phyloP scores from a whole-genome alignment of 2,329 filamentous ascomycete genomes.

The Incumbomyces delicatus region DNA sequence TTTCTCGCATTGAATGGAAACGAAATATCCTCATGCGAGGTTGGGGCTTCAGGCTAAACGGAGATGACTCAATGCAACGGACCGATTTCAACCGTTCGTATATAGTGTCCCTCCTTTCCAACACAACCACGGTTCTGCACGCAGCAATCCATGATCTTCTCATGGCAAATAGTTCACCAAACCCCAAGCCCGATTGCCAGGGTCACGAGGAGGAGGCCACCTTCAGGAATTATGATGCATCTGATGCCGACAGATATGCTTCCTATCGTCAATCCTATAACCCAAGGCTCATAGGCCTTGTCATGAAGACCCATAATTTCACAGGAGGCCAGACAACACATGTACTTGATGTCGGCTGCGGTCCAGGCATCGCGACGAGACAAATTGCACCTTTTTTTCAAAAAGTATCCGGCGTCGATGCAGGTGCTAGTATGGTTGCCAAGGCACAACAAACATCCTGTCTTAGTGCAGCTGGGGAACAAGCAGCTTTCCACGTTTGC shows the following conservation, averaged over 20 bases:
- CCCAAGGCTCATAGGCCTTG: constrained; percentile 35
- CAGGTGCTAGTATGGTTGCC: constrained; percentile 45
- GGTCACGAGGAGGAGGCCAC: constrained; percentile 28
- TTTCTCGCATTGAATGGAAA: no score
- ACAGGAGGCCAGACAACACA: constrained; percentile 35
- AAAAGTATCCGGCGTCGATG: constrained; percentile 42
- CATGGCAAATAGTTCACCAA: background rate
- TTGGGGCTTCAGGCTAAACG: no score
- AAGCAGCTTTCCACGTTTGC: constrained; percentile 35
- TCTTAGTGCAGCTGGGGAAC: constrained; percentile 20
- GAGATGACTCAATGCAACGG: no score
- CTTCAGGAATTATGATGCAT: constrained; percentile 37
- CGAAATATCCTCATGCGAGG: no score
- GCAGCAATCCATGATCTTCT: no score
- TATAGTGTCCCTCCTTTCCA: no score
- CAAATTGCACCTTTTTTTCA: constrained; percentile 39
- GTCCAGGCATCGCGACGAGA: constrained; percentile 43
- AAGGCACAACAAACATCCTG: constrained; percentile 33
- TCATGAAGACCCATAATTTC: constrained; percentile 39
- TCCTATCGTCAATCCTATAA: constrained; percentile 36
- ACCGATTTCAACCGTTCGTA: no score
- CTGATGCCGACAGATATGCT: constrained; percentile 39
- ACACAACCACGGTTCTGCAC: no score
- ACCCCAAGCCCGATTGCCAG: background rate
- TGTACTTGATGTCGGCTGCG: constrained; percentile 48